phyloP scores from a whole-genome alignment of 371 early-diverging fungal genomes.

The Umbelopsis sp. region DNA sequence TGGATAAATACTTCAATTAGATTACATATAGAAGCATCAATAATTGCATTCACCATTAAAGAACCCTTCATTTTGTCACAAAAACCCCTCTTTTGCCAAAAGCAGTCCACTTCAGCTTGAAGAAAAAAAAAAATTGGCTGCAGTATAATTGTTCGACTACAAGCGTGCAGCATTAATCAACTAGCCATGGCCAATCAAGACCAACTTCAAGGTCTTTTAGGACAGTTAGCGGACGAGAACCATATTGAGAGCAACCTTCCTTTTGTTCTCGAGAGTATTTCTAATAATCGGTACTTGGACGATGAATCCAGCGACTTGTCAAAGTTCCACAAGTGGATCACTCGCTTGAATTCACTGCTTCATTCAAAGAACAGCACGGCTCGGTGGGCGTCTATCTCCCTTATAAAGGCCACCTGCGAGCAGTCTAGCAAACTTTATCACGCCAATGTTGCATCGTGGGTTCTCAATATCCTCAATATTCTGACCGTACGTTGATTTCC shows the following conservation, averaged over 20 bases:
- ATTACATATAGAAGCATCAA: neutral
- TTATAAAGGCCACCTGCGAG: constrained; percentile 56
- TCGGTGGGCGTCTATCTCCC: constrained; percentile 58
- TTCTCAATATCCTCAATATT: constrained; percentile 37
- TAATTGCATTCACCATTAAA: neutral
- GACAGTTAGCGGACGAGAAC: constrained; percentile 34
- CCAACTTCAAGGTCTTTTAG: constrained; percentile 10
- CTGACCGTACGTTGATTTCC: constrained; percentile 33
- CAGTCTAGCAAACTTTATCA: constrained; percentile 48
- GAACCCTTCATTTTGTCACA: neutral
- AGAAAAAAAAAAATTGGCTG: constrained; percentile 2
- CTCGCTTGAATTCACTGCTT: constrained; percentile 58
- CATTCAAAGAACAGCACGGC: constrained; percentile 58
- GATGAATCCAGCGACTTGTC: constrained; percentile 32
- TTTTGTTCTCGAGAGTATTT: constrained; percentile 52
- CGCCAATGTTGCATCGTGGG: constrained; percentile 51
- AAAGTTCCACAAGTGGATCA: constrained; percentile 55
- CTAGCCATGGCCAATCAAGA: constrained; percentile 6
- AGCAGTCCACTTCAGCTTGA: neutral
- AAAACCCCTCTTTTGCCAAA: neutral
- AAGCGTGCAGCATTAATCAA: neutral
- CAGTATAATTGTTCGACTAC: neutral
- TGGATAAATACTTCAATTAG: constrained; percentile 79
- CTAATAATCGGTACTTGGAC: constrained; percentile 33
- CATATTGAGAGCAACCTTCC: constrained; percentile 36